These are phyloP conservation scores for Halocafeteria seosinensis DNA, from an alignment of 108 stramenopile genomes.

Conservation along the genomic window DNA sequence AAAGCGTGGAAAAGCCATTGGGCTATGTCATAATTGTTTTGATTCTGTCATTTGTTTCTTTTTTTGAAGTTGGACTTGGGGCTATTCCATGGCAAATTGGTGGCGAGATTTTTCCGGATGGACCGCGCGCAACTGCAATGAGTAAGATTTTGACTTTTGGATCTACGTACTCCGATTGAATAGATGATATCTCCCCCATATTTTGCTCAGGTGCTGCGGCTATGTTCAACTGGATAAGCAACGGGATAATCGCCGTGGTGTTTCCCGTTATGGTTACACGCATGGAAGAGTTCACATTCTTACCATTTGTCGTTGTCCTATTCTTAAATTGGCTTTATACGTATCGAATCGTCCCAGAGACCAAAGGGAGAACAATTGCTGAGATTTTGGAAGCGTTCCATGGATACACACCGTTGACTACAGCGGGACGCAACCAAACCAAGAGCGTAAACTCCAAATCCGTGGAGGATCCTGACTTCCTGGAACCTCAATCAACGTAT, in stretches of 20 bases:
- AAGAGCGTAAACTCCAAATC: too few relatives aligned
- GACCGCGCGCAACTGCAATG: conserved; percentile 4
- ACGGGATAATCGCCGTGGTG: conserved; percentile 62
- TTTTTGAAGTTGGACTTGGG: conserved; percentile 87
- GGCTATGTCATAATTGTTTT: conserved; percentile 53
- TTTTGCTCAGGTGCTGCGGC: too few relatives aligned
- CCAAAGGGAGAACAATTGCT: conserved; percentile 24
- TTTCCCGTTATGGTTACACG: conserved; percentile 58
- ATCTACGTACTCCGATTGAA: not conserved
- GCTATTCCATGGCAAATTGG: conserved; percentile 66
- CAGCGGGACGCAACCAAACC: too few relatives aligned
- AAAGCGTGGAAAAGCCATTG: conserved; percentile 12
- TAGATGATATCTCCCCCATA: not conserved
- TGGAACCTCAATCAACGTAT: too few relatives aligned
- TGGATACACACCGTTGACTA: too few relatives aligned
- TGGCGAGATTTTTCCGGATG: conserved; percentile 23
- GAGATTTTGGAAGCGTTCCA: not conserved
- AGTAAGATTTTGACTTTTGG: too few relatives aligned
- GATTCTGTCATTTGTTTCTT: conserved; percentile 60
- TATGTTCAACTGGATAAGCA: conserved; percentile 78
- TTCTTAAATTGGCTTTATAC: conserved; percentile 42
- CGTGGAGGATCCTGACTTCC: too few relatives aligned
- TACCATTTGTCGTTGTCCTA: conserved; percentile 58
- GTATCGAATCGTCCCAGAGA: conserved; percentile 52
- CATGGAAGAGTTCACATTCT: conserved; percentile 51